phyloP scores from a whole-genome alignment of 2,329 filamentous ascomycete species.

The Fusarium nurragi region DNA sequence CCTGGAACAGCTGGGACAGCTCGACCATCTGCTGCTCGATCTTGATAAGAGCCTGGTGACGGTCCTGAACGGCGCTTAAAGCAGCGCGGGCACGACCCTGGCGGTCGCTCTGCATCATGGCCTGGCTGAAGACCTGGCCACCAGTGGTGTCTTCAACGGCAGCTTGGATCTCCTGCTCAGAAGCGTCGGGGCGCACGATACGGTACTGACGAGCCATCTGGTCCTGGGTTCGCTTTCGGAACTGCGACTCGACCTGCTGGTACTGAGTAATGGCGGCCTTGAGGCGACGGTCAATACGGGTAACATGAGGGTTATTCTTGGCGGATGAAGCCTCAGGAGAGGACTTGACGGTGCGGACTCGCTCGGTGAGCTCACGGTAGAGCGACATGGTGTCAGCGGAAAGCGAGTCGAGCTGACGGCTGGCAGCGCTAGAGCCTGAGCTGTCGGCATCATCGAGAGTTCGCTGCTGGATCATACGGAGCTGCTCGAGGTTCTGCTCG shows the following conservation, averaged over 20 bases:
- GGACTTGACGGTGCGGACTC: constrained; percentile 84
- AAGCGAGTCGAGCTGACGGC: constrained; percentile 76
- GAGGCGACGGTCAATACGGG: constrained; percentile 79
- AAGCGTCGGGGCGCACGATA: constrained; percentile 85
- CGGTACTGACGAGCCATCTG: constrained; percentile 90
- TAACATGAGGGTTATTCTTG: constrained; percentile 82
- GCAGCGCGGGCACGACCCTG: constrained; percentile 83
- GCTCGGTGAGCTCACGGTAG: constrained; percentile 81
- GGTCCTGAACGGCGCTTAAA: constrained; percentile 80
- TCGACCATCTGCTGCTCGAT: constrained; percentile 92
- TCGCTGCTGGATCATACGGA: constrained; percentile 75
- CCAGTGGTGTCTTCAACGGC: constrained; percentile 78
- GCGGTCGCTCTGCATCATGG: constrained; percentile 82
- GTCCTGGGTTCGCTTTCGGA: constrained; percentile 81
- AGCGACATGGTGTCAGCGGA: constrained; percentile 83
- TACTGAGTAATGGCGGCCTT: constrained; percentile 84
- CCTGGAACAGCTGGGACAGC: constrained; percentile 86
- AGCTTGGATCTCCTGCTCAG: constrained; percentile 78
- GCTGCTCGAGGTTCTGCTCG: constrained; percentile 74
- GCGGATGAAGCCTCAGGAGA: constrained; percentile 77
- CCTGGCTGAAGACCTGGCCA: constrained; percentile 87
- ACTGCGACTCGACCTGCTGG: constrained; percentile 81
- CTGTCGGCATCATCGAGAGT: constrained; percentile 80
- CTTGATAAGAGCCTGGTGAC: constrained; percentile 88
- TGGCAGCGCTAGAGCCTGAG: constrained; percentile 70